phyloP scores from a whole-genome alignment of 2,329 filamentous ascomycete species.

The Fusarium sacchari region DNA sequence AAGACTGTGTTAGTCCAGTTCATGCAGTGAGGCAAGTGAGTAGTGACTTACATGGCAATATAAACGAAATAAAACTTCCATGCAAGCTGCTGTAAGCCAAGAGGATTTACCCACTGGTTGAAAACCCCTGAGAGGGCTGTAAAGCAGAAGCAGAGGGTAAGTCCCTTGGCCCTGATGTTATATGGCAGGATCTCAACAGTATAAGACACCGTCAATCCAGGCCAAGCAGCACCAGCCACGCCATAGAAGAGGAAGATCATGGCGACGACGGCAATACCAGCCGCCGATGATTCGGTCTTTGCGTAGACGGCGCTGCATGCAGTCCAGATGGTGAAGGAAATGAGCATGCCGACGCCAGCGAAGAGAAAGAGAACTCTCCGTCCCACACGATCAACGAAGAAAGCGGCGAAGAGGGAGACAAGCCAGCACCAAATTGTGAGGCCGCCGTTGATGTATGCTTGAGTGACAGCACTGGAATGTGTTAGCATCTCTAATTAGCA shows the following conservation, averaged over 20 bases:
- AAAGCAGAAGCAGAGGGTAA: constrained; percentile 40
- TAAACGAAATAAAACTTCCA: constrained; percentile 43
- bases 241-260: constrained; percentile 44
- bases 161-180: constrained; percentile 40
- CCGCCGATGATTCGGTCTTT: constrained; percentile 28
- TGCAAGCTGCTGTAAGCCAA: constrained; percentile 34
- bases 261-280: constrained; percentile 37
- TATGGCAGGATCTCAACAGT: constrained; percentile 40
- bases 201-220: constrained; percentile 38
- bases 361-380: constrained; percentile 38
- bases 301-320: constrained; percentile 39
- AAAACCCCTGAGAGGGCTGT: constrained; percentile 39
- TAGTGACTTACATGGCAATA: constrained; percentile 36
- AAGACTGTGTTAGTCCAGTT: not conserved
- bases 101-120: constrained; percentile 40
- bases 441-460: constrained; percentile 41
- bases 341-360: constrained; percentile 37
- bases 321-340: constrained; percentile 39
- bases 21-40: accelerated
- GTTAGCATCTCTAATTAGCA: not conserved
- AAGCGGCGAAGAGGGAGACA: constrained; percentile 36
- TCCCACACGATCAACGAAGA: constrained; percentile 40
- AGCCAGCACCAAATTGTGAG: constrained; percentile 42
- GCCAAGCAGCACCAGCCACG: constrained; percentile 38
- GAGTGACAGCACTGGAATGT: constrained; percentile 18